Conservation (phyloP, 495 filamentous ascomycete species). For the Apiosordaria backusii region DNA sequence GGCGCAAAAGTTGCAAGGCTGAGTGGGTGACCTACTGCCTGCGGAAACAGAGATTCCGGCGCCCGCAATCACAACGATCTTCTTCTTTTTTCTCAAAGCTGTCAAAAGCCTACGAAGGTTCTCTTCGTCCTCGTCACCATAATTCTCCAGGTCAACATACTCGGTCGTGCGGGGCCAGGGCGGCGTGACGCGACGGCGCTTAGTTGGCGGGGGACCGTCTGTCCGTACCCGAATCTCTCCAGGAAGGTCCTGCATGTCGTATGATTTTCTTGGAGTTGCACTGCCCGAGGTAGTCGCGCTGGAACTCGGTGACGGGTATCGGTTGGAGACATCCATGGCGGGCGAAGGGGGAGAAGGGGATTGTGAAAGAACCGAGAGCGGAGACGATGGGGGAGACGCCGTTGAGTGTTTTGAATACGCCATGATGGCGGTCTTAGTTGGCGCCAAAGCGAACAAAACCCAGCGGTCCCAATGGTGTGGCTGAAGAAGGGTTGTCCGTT, state of each 20-base stretch:
- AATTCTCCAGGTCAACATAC: constrained; percentile 64
- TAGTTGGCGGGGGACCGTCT: constrained; percentile 64
- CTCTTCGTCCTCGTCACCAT: constrained; percentile 42
- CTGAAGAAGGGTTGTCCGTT: background rate
- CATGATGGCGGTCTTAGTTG: constrained; percentile 16
- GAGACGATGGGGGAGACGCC: constrained; percentile 47
- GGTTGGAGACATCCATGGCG: constrained; percentile 39
- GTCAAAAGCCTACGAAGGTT: constrained; percentile 66
- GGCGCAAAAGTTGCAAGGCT: constrained; percentile 3
- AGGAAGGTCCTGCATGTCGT: constrained; percentile 28
- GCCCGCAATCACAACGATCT: constrained; percentile 94
- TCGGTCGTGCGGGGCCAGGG: constrained; percentile 69
- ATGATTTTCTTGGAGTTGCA: constrained; percentile 40
- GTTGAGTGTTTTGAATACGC: constrained; percentile 7
- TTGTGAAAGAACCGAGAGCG: constrained; percentile 45
- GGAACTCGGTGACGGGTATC: constrained; percentile 45
- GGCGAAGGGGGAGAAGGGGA: constrained; percentile 55
- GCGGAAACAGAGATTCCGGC: constrained; percentile 96
- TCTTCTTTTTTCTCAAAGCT: constrained; percentile 80
- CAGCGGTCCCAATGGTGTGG: constrained; percentile 2
- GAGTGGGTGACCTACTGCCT: constrained; percentile 66
- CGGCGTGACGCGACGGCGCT: constrained; percentile 63
- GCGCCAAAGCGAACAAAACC: background rate
- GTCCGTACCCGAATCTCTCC: constrained; percentile 50
- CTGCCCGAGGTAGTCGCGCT: constrained; percentile 36